Percentiles rank a stretch among this genome's conserved stretches.
phyloP scores from a whole-genome alignment of 116 monocot species.

The Zostera marina region DNA sequence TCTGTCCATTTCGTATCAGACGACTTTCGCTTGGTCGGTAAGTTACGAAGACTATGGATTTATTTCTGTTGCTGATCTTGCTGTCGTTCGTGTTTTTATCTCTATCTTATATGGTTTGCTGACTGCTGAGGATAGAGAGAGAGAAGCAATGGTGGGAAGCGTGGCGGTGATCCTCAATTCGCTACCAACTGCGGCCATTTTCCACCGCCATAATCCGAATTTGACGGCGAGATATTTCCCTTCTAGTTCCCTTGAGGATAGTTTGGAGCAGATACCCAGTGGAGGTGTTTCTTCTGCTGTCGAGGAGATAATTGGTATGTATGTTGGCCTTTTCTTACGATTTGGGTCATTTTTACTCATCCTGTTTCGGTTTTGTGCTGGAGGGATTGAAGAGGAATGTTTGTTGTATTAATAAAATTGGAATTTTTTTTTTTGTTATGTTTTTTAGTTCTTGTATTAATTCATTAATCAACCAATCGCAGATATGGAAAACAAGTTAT shows the following conservation, averaged over 20 bases:
- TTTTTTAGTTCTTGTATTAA: too few species aligned
- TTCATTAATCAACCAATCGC: too few species aligned
- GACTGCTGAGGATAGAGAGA: background rate
- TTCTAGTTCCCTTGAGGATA: background rate
- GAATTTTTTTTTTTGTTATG: background rate
- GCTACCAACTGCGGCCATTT: background rate
- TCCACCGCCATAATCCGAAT: background rate
- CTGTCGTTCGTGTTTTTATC: too few species aligned
- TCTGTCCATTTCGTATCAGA: too few species aligned
- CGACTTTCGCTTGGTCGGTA: too few species aligned
- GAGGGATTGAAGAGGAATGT: too few species aligned
- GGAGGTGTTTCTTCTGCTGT: background rate
- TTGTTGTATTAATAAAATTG: background rate
- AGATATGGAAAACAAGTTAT: too few species aligned
- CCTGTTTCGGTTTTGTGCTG: too few species aligned
- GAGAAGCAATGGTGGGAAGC: conserved; percentile 1
- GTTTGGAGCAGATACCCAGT: background rate
- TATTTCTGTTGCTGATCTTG: too few species aligned
- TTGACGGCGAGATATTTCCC: background rate
- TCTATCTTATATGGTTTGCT: too few species aligned
- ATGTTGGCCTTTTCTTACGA: background rate
- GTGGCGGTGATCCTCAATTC: conserved; percentile 3
- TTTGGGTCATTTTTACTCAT: background rate
- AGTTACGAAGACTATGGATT: too few species aligned
- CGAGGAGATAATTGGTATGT: background rate